Evolutionary conservation across 192 early-diverging fungal genomes (phyloP), one percentile per base, ranked within the genome.

Genomic region (Coemansia sp.): DNA sequence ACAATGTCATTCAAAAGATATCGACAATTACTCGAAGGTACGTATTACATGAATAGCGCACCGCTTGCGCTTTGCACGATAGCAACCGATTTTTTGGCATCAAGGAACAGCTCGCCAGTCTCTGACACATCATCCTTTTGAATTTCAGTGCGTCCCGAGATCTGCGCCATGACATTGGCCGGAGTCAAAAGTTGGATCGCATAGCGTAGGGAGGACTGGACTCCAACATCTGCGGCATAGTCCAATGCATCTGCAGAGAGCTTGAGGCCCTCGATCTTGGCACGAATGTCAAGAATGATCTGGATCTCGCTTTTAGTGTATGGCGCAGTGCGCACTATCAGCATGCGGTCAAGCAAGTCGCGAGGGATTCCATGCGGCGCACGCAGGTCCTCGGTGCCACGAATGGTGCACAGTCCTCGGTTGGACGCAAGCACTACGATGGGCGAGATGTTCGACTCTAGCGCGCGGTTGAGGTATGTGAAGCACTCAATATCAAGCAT

Each of bases 401-500:
- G 88, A 55, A 87, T 86, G 19, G 91, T 89, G 77, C 93, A 96
- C 82, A 95, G 91, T 48, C 96, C 96, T 62, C 96, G 90, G 82
- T 99, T 99, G 25, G 96, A 97, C 4, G 98, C 98, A 81, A 99
- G 91, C 53, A 99, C 91, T 14, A 99, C 98, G 74, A 99, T 97
- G 21, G 98, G 98, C 10, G 94, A 92, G 34, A 99, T 87, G 36
- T 92, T 87, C 1, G 94, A 96, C 80, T 99, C 98, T 25, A 99
- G 86, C 29, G 98, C 98, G 41, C 96, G 94, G 86, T 98, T 99
- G 63, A 99, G 86, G 73, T 97, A 99, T 2, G 98, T 98, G 74
- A 99, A 99, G 85, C 96, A 99, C 77, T 99, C 98, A 73, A 99
- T 96, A 82, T 99, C 98, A 25, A 99, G 88, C 94, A 99, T 98